Base-by-base conservation (phyloP, 2,329 filamentous ascomycete genomes). In the Aspergillus udagawae region DNA sequence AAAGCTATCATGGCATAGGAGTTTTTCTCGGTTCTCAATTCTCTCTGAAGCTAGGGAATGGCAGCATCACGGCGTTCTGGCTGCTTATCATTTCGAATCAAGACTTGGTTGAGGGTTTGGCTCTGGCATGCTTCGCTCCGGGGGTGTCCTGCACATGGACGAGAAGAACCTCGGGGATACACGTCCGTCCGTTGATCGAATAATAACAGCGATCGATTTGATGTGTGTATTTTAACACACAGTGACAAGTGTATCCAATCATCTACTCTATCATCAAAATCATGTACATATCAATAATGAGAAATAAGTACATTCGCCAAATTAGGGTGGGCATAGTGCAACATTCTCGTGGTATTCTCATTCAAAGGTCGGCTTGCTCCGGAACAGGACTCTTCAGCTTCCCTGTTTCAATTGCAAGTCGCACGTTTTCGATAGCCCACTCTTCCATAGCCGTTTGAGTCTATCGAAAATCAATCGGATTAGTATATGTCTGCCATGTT, bases 391-490 rank as follows among this genome's bases (percentile, higher is more conserved):
- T 90, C 70, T 82, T 84, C 66, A 92, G 69, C 62, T 78, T 83
- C 0, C 86, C 86, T 51, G 80, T 80, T 61, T 83, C 79, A 5
- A 92, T 64, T 1, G 86, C 89, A 62, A 79, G 74, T 23, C 81
- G 79, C 32, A 92, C 81, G 68, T 94, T 93, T 29, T 80, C 81
- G 63, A 93, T 86, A 42, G 84, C 82, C 86, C 86, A 91, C 67
- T 86, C 81, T 75, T 93, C 90, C 89, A 93, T 85, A 9, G 74
- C 75, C 1, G 73, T 78, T 68, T 82, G 75, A 2, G 82, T 84
- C 79, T 82, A 54, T 17, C 20, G 21, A 1, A 44, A 14, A 8
- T 41, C 21, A 21, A 51, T 5, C 28, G 27, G 17, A 17, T 29
- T 32, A 47, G 44, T 23, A 25, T 7, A 23, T 14, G 17, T 21